A percentile compares a stretch with the other conserved stretches of the same genome.
Conservation (phyloP, 129 eudicot species). For the Tagetes patula region DNA sequence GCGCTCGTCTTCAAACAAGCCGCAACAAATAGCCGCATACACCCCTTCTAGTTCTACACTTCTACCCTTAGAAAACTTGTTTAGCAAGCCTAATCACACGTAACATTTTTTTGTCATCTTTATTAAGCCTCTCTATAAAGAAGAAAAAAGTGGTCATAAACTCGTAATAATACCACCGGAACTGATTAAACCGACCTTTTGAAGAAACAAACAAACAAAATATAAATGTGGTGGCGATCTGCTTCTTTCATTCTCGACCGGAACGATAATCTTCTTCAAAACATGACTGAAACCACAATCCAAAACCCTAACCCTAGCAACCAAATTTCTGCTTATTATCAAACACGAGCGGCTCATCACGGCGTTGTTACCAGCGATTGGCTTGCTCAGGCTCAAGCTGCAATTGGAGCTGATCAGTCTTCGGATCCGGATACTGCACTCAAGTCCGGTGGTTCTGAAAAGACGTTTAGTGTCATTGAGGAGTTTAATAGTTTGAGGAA, state of each 20-base stretch:
- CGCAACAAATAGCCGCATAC: too few relatives aligned
- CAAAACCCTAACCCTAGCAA: slow-evolving; percentile 49
- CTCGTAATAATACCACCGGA: background rate
- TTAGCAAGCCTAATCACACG: too few relatives aligned
- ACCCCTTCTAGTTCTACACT: too few relatives aligned
- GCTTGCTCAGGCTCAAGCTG: slow-evolving; percentile 94
- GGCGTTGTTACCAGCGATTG: slow-evolving; percentile 90
- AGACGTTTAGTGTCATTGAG: slow-evolving; percentile 58
- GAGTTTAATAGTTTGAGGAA: slow-evolving; percentile 79
- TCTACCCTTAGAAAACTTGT: too few relatives aligned
- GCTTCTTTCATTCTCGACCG: slow-evolving; percentile 85
- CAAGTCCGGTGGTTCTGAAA: slow-evolving; percentile 24
- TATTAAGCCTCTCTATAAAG: too few relatives aligned
- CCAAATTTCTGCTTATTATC: slow-evolving; percentile 67
- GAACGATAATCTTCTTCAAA: slow-evolving; percentile 35
- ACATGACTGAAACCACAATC: slow-evolving; percentile 39
- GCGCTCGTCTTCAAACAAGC: too few relatives aligned
- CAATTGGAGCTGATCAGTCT: slow-evolving; percentile 36
- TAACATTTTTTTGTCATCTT: too few relatives aligned
- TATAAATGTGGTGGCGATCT: slow-evolving; percentile 78
- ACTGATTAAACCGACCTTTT: background rate
- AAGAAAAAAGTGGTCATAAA: background rate
- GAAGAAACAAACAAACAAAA: background rate
- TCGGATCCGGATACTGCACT: slow-evolving; percentile 23
- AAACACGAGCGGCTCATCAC: slow-evolving; percentile 85